A percentile compares a stretch with the other conserved stretches of the same genome.
These are phyloP conservation scores for Auricularia heimuer DNA, from an alignment of 768 basidiomycete species.

Conservation along the genomic window DNA sequence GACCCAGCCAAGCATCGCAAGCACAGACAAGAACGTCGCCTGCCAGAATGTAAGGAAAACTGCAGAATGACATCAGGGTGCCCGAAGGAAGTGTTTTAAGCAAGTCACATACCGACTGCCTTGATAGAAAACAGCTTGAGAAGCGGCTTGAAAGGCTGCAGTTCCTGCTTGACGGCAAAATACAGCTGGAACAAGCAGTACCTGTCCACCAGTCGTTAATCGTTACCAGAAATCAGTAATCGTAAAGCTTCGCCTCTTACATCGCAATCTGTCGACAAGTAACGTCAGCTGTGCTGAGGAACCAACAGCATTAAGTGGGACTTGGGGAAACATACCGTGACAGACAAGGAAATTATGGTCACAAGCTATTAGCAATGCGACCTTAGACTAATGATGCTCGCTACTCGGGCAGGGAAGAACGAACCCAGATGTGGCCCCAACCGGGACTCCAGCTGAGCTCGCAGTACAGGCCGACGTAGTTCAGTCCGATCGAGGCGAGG, in stretches of 20 bases:
- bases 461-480: slow-evolving; percentile 62
- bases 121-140: slow-evolving; percentile 65
- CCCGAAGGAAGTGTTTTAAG: no score
- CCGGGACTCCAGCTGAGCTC: slow-evolving; percentile 57
- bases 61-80: slow-evolving; percentile 13
- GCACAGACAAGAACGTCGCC: slow-evolving; percentile 45
- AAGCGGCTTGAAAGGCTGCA: slow-evolving; percentile 51
- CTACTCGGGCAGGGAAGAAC: not conserved
- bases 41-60: slow-evolving; percentile 78
- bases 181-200: slow-evolving; percentile 65
- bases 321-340: slow-evolving; percentile 31
- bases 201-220: no score
- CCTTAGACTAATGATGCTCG: not conserved
- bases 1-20: slow-evolving; percentile 49
- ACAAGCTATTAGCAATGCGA: slow-evolving; percentile 36
- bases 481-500: slow-evolving; percentile 48
- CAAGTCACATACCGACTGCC: slow-evolving; percentile 59
- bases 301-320: not conserved
- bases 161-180: slow-evolving; percentile 39
- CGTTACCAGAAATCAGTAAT: no score
- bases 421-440: slow-evolving; percentile 62
- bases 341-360: slow-evolving; percentile 54
- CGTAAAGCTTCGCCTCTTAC: slow-evolving; percentile 13
- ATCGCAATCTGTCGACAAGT: slow-evolving; percentile 32
- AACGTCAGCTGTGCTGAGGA: no score